phyloP scores from a whole-genome alignment of 257 asterid genomes.

The Phtheirospermum japonicum region DNA sequence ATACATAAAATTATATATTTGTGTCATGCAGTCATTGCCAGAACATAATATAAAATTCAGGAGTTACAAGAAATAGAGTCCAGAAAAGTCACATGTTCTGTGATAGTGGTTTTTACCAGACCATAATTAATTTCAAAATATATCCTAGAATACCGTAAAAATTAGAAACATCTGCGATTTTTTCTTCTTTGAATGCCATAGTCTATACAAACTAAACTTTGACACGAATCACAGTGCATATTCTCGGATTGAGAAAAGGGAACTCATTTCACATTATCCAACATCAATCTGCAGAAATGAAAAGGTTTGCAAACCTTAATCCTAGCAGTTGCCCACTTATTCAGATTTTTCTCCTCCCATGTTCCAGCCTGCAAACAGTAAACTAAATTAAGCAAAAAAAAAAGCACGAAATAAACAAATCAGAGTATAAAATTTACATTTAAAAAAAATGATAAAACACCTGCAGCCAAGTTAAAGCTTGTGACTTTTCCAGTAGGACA shows the following conservation, averaged over 20 bases:
- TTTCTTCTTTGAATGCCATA: too few relatives aligned
- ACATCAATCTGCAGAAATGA: background rate
- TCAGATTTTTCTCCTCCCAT: slow-evolving; percentile 55
- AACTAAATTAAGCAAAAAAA: slow-evolving; percentile 11
- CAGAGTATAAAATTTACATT: background rate
- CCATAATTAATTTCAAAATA: background rate
- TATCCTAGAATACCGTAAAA: too few relatives aligned
- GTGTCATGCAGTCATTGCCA: too few relatives aligned
- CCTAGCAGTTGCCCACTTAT: slow-evolving; percentile 46
- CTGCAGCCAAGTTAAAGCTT: background rate
- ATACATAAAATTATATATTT: too few relatives aligned
- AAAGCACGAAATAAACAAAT: background rate
- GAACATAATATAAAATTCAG: too few relatives aligned
- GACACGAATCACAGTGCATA: background rate
- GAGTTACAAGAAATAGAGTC: too few relatives aligned
- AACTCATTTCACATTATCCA: background rate
- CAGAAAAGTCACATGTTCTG: too few relatives aligned
- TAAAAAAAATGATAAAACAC: background rate
- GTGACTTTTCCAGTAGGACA: background rate
- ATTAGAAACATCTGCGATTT: too few relatives aligned
- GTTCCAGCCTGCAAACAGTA: slow-evolving; percentile 50
- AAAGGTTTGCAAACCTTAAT: slow-evolving; percentile 36
- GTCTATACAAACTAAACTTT: background rate
- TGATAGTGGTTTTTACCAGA: too few relatives aligned
- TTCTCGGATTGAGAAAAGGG: background rate